phyloP scores from a whole-genome alignment of 2,329 filamentous ascomycete genomes.

The Fusarium falciforme region DNA sequence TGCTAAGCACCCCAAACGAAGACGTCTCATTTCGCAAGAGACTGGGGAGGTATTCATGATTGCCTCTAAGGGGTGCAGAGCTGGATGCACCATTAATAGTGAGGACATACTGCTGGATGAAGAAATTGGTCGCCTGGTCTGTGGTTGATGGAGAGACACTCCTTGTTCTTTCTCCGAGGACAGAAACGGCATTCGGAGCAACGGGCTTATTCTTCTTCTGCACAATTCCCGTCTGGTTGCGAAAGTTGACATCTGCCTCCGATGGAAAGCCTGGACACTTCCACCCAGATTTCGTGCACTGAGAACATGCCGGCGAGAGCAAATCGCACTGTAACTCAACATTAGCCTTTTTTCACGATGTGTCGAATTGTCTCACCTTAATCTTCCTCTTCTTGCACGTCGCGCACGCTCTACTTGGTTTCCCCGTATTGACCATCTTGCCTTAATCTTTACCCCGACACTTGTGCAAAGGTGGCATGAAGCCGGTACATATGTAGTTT shows the following conservation, averaged over 20 bases:
- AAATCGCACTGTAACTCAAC: constrained; percentile 27
- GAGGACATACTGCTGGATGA: constrained; percentile 32
- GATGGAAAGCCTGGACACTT: constrained; percentile 24
- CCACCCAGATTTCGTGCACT: constrained; percentile 32
- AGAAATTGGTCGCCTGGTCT: constrained; percentile 33
- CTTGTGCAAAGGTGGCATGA: neutral
- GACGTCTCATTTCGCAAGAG: constrained; percentile 18
- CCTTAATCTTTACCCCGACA: neutral
- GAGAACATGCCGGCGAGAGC: constrained; percentile 24
- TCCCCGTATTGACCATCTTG: constrained; percentile 33
- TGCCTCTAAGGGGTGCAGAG: neutral
- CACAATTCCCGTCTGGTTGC: constrained; percentile 5
- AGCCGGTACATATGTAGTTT: neutral
- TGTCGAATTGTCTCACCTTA: constrained; percentile 15
- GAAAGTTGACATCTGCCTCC: constrained; percentile 15
- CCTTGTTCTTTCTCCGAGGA: neutral
- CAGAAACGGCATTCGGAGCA: neutral
- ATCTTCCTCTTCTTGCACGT: constrained; percentile 36
- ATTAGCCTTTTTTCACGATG: neutral
- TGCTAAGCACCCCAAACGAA: constrained; percentile 28
- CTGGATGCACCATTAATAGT: neutral
- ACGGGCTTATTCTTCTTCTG: neutral
- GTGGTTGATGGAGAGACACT: constrained; percentile 15
- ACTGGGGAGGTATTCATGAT: constrained; percentile 32
- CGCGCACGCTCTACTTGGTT: constrained; percentile 33